Evolutionary conservation across 2,329 filamentous ascomycete genomes (phyloP), one percentile per base, ranked within the genome.

Genomic region (Botrytis porri): DNA sequence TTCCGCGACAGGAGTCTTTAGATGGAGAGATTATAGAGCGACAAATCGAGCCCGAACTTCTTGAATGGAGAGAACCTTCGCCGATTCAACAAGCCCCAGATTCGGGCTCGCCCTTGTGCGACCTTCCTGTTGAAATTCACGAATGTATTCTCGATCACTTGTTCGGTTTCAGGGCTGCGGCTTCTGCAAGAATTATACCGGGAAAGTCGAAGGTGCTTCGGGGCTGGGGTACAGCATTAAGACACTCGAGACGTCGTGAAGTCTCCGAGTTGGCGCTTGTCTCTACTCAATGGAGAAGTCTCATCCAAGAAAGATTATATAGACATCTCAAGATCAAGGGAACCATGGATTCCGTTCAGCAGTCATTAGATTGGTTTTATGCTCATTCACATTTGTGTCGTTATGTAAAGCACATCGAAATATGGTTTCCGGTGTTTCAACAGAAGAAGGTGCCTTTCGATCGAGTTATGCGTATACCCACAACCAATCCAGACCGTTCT

Each of bases 291-390:
- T 94, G 91, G 91, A 87, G 90, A 66, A 83, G 85, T 51, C 79
- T 93, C 72, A 88, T 94, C 32, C 92, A 94, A 80, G 87, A 91
- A 79, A 86, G 92, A 54, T 86, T 94, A 3, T 94, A 93, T 82
- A 86, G 92, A 60, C 91, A 93, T 80, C 88, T 94, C 82, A 93
- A 93, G 81, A 84, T 94, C 77, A 92, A 93, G 82, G 92, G 90
- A 0, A 93, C 90, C 0, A 83, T 87, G 54, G 85, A 87, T n/a
- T 90, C 87, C 25, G 82, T 93, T 59, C 83, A 87, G 60, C 85
- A 89, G 65, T 88, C 90, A 10, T 84, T 87, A 75, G 75, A 83
- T 48, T 93, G 91, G 84, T 92, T 94, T 76, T 81, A 83, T 25
- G 76, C 81, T 16, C 86, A 89, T 74, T 83, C 85, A 41, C 88